Conservation (phyloP, 495 filamentous ascomycete species). For the Darksidea phi region DNA sequence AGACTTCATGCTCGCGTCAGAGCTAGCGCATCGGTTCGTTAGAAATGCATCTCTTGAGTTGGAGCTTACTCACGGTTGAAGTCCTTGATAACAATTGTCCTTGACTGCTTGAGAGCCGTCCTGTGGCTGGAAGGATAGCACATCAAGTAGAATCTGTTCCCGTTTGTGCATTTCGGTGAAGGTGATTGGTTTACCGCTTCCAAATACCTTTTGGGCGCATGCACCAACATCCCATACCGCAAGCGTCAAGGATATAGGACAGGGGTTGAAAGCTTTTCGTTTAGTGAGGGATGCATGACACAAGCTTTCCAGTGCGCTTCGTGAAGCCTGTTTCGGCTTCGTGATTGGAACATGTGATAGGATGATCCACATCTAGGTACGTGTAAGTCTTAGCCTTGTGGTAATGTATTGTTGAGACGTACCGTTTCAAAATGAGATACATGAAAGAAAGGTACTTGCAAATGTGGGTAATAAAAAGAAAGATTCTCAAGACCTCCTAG, state of each 20-base stretch:
- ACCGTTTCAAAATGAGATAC: constrained; percentile 23
- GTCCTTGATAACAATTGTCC: constrained; percentile 3
- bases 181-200: not conserved
- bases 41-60: not conserved
- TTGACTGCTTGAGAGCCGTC: constrained; percentile 1
- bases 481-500: constrained; percentile 29
- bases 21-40: not conserved
- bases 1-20: not conserved
- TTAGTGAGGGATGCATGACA: constrained; percentile 2
- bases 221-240: constrained; percentile 21
- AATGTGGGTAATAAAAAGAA: constrained; percentile 21
- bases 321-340: constrained; percentile 16
- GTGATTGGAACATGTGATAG: constrained; percentile 18
- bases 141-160: constrained; percentile 18
- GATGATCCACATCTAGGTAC: constrained; percentile 9
- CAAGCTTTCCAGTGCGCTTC: constrained; percentile 15
- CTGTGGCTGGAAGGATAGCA: constrained; percentile 4
- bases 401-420: not conserved
- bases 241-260: constrained; percentile 11
- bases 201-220: constrained; percentile 5
- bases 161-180: constrained; percentile 16
- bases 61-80: constrained; percentile 4
- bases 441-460: constrained; percentile 15
- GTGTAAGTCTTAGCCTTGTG: not conserved
- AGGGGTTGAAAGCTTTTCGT: constrained; percentile 17